Conservation (phyloP, 441 rosid species). For the Populus hybrid region DNA sequence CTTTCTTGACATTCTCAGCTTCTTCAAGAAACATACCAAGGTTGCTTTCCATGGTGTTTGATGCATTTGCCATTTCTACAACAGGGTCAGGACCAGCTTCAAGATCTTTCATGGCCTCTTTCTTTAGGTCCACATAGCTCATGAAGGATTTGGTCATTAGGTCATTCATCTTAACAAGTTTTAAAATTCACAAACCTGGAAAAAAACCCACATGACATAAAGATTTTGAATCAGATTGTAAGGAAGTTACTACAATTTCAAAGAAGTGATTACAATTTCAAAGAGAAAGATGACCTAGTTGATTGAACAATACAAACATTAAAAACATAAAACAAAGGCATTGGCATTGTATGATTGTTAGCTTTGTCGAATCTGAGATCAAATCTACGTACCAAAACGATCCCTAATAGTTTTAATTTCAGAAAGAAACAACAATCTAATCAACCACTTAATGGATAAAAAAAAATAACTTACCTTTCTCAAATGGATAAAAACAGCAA, state of each 20-base stretch:
- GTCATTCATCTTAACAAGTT: constrained; percentile 67
- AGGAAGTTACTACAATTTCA: background rate
- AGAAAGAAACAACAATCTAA: background rate
- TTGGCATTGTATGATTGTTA: background rate
- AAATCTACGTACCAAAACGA: background rate
- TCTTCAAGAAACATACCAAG: constrained; percentile 79
- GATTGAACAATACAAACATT: background rate
- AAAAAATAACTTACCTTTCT: background rate
- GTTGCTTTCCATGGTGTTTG: constrained; percentile 54
- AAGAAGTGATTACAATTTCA: background rate
- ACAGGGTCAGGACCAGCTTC: constrained; percentile 76
- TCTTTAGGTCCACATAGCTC: constrained; percentile 89
- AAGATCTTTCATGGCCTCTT: constrained; percentile 86
- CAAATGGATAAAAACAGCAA: background rate
- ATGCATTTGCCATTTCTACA: constrained; percentile 57
- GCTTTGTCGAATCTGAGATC: background rate
- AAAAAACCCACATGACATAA: background rate
- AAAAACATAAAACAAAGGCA: background rate
- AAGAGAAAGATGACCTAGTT: background rate
- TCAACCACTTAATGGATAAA: background rate
- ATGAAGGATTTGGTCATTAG: constrained; percentile 90
- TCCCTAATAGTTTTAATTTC: background rate
- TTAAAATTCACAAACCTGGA: constrained; percentile 17
- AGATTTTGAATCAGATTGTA: background rate
- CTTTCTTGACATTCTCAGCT: constrained; percentile 85